Evolutionary conservation across 2,329 filamentous ascomycete genomes (phyloP), one percentile per base, ranked within the genome.

Genomic region (Talaromyces rugulosus): DNA sequence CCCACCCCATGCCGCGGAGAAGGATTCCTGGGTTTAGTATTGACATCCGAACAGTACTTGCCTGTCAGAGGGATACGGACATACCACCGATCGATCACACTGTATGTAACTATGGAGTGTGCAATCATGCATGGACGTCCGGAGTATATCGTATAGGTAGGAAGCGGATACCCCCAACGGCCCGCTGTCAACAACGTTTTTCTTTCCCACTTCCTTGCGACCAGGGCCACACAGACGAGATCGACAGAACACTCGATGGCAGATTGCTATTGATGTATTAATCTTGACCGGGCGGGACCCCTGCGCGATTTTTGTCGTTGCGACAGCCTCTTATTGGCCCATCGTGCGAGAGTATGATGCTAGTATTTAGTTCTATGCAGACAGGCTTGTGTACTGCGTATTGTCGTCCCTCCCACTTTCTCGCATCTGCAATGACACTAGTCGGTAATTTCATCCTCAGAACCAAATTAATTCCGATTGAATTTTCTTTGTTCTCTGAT

Each of bases 101-200:
- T 23, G 23, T 23, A 23, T 23, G 23, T 23, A 23, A 23, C 23
- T 23, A 23, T 23, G 23, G 23, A 23, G 23, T 1, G 23, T 23
- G 23, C n/a, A n/a, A n/a, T n/a, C n/a, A n/a, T n/a, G n/a, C 23
- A 23, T 23, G 23, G 23, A 23, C 23, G 23, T 23, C 23, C 23
- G 23, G 23, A 23, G 23, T 23, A 23, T 23, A 23, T 23, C 1
- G 1, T 2, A 23, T 23, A 23, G 23, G 23, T 23, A 23, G 23
- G 23, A 23, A 23, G 11, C 18, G 7, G 47, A 28, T 23, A 51
- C 47, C 14, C 11, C 14, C 34, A 63, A 58, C 57, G 57, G 61
- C 52, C 61, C 52, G 61, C 61, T 63, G 58, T 58, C 61, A 63
- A 63, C 57, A 62, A 62, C 60, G 60, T 62, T 62, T 62, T 62